phyloP scores from a whole-genome alignment of 352 stramenopile species.

The Phytophthora agathidicida region DNA sequence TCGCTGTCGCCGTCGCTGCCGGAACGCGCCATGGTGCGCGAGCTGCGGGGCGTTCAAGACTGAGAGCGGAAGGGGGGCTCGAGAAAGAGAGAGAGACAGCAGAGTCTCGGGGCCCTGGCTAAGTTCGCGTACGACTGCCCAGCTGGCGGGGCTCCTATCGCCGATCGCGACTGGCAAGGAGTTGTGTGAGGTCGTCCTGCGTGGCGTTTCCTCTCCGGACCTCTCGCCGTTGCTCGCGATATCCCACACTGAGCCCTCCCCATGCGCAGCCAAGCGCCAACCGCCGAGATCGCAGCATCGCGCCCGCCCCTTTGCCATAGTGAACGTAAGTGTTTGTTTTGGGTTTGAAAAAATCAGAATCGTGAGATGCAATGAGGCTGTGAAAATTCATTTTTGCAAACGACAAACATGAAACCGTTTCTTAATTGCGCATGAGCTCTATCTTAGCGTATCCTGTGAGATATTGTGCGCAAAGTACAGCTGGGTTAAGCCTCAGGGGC shows the following conservation, averaged over 20 bases:
- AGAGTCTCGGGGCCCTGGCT: slow-evolving; percentile 20
- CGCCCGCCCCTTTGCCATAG: too few relatives aligned
- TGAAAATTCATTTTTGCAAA: too few relatives aligned
- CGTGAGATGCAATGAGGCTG: too few relatives aligned
- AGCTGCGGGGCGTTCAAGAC: slow-evolving; percentile 37
- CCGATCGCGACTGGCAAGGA: slow-evolving; percentile 30
- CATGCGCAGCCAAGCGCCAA: too few relatives aligned
- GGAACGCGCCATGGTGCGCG: slow-evolving; percentile 50
- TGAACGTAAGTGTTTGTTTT: slow-evolving; percentile 18
- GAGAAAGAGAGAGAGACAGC: slow-evolving; percentile 25
- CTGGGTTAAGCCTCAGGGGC: too few relatives aligned
- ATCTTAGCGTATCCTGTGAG: too few relatives aligned
- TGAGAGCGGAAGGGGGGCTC: slow-evolving; percentile 20
- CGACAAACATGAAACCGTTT: too few relatives aligned
- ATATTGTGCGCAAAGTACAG: too few relatives aligned
- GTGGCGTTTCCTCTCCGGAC: slow-evolving; percentile 31
- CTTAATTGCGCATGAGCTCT: too few relatives aligned
- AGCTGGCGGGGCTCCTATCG: slow-evolving; percentile 38
- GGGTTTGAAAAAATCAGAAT: slow-evolving; percentile 18
- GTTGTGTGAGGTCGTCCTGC: slow-evolving; percentile 19
- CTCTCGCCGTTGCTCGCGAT: slow-evolving; percentile 30
- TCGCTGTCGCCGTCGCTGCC: slow-evolving; percentile 65
- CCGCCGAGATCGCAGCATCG: too few relatives aligned
- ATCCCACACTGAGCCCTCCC: slow-evolving; percentile 31
- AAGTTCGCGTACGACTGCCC: slow-evolving; percentile 32